Evolutionary conservation across 1,139 yeast genomes (phyloP).

Genomic region (Taphrina wiesneri): DNA sequence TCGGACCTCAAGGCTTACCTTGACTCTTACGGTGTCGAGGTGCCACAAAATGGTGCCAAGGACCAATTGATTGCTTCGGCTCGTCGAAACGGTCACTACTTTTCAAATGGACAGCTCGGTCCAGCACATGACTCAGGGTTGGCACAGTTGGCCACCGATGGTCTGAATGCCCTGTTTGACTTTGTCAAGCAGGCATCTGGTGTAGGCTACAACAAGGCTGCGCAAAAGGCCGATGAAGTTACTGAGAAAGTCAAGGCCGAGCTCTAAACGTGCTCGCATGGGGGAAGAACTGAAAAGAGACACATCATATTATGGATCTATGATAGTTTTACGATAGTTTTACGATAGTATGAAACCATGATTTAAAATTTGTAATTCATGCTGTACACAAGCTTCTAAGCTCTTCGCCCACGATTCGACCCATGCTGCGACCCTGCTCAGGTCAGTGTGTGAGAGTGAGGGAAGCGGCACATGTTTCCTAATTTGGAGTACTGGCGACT

Average conservation of each 20-base stretch:
- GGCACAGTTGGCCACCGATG: constrained; percentile 26
- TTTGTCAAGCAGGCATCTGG: constrained; percentile 26
- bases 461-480: neutral
- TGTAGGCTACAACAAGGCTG: constrained; percentile 19
- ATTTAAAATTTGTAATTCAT: neutral
- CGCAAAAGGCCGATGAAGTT: constrained; percentile 16
- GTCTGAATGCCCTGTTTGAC: constrained; percentile 22
- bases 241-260: constrained; percentile 24
- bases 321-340: neutral
- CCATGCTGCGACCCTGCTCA: too few relatives aligned
- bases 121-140: constrained; percentile 28
- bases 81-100: constrained; percentile 30
- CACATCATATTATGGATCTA: neutral
- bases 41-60: constrained; percentile 49
- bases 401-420: too few relatives aligned
- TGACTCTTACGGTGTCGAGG: constrained; percentile 54
- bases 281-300: neutral
- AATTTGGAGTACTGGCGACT: neutral
- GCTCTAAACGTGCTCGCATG: neutral
- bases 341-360: neutral
- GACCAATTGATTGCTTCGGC: constrained; percentile 50
- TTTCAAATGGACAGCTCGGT: constrained; percentile 22
- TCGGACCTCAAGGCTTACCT: constrained; percentile 59
- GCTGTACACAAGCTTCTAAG: neutral
- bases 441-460: neutral